Evolutionary conservation across 176 grass and related monocot species (phyloP), one percentile per base, ranked within the genome.

Genomic region (Zoysia japonica): DNA sequence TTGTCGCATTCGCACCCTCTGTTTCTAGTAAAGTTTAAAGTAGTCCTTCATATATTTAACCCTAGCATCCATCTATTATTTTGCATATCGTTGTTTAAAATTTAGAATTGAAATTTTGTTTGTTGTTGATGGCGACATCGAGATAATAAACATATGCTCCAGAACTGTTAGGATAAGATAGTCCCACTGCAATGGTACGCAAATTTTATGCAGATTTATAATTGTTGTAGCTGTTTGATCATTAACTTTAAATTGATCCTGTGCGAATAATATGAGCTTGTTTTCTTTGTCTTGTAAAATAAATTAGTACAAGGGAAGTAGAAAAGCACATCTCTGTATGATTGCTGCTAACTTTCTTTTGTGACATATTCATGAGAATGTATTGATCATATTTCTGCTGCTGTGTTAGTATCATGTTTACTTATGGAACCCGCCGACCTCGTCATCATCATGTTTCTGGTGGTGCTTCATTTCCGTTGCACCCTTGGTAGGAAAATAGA

Each of bases 1-100:
- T 75, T 82, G 45, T 54, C 65, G 9, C 7, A 69, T 84, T 47
- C 14, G 35, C 9, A 68, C 86, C 72, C 86, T 54, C 14, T 11
- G 2, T 3, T 15, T 9, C 1, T 54, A 16, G 16, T 47, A 0
- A 12, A 41, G 14, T 71, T 76, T 12, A 3, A 36, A 46, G 2
- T 9, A 17, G 9, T n/a, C 51, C 38, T n/a, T 16, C 1, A 19
- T 6, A 1, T 12, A 17, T 16, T 50, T 36, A 6, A 7, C 28
- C 51, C 50, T 42, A 68, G 46, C 13, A 49, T 11, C 52, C 28
- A 28, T 28, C 28, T 28, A 28, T 28, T 28, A 28, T 28, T 28
- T 28, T 28, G 28, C 28, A 28, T 28, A 28, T 28, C 28, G 28
- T 28, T 28, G 28, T 28, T 28, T 28, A 28, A 28, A 28, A 28